phyloP scores from a whole-genome alignment of 331 rosid genomes.

The Acacia concinna region DNA sequence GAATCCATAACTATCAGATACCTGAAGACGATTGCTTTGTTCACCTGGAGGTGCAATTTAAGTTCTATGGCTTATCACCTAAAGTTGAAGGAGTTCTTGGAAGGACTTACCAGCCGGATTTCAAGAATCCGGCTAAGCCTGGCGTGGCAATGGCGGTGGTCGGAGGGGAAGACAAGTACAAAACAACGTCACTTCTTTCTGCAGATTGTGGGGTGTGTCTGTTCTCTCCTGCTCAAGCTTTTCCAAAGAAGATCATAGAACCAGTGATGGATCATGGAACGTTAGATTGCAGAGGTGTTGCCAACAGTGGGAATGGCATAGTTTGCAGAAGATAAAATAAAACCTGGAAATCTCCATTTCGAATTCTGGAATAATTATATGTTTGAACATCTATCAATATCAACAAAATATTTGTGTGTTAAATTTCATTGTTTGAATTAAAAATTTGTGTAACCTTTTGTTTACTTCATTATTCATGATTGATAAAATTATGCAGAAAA shows the following conservation, averaged over 20 bases:
- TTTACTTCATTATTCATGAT: background rate
- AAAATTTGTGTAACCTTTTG: background rate
- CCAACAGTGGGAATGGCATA: constrained; percentile 72
- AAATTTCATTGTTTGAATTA: background rate
- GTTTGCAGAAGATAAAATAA: constrained; percentile 69
- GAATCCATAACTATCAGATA: constrained; percentile 62
- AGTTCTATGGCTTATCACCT: constrained; percentile 50
- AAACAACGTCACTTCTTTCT: constrained; percentile 62
- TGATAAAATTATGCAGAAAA: background rate
- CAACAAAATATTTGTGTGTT: background rate
- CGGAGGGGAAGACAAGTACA: constrained; percentile 69
- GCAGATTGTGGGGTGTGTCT: constrained; percentile 53
- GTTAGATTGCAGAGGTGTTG: constrained; percentile 60
- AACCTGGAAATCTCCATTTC: background rate
- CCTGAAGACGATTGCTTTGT: constrained; percentile 66
- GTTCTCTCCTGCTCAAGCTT: constrained; percentile 39
- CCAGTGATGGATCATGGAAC: constrained; percentile 33
- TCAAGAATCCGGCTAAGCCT: constrained; percentile 54
- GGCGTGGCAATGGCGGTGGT: constrained; percentile 75
- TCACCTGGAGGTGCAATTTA: constrained; percentile 79
- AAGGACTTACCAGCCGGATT: constrained; percentile 72
- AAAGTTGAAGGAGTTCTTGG: constrained; percentile 77
- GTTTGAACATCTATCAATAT: background rate
- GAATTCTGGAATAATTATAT: background rate
- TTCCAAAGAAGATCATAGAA: constrained; percentile 11